Evolutionary conservation across 371 early-diverging fungal species (phyloP), one percentile per base, ranked within the genome.

Genomic region (Massospora cicadina): DNA sequence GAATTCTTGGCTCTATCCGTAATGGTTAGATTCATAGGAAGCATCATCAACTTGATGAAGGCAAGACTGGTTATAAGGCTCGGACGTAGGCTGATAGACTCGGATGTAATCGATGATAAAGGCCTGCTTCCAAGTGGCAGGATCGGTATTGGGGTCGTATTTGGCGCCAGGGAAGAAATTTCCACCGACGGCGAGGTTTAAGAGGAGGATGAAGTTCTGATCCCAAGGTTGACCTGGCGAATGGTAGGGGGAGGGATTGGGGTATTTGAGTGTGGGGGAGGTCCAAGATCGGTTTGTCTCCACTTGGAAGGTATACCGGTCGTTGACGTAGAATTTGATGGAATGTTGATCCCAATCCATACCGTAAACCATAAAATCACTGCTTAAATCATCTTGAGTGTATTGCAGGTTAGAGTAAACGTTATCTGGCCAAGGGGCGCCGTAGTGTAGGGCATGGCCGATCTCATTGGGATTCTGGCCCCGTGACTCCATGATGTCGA

Each of bases 401-500:
- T 63, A 63, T 30, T 54, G 53, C 28, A 23, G 27, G 29, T 63
- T 63, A 54, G 54, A 54, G 55, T 63, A 63, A 2, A 63, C 63
- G 63, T 63, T 63, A 21, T 63, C 55, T 3, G 63, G 63, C 63
- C 63, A 63, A 54, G 53, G 53, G 10, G 29, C 23, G 28, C 63
- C 63, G 28, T 63, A 63, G 30, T 63, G 63, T 26, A 63, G 24
- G n/a, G 63, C 55, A 63, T 63, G 63, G 26, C 63, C 63, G 28
- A 63, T 26, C 55, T 63, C 63, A 23, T 63, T 30, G 26, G 63
- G 63, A n/a, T 63, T 63, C 29, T 63, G 63, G 28, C 63, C 63
- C 17, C 63, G 12, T 2, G 54, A 73, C 72, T 87, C 84, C 68
- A 72, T 70, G 31, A 73, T 58, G 66, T 75, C 72, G 33, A 75